phyloP scores from a whole-genome alignment of 2,329 filamentous ascomycete genomes.

The Rugonectria rugulosa region DNA sequence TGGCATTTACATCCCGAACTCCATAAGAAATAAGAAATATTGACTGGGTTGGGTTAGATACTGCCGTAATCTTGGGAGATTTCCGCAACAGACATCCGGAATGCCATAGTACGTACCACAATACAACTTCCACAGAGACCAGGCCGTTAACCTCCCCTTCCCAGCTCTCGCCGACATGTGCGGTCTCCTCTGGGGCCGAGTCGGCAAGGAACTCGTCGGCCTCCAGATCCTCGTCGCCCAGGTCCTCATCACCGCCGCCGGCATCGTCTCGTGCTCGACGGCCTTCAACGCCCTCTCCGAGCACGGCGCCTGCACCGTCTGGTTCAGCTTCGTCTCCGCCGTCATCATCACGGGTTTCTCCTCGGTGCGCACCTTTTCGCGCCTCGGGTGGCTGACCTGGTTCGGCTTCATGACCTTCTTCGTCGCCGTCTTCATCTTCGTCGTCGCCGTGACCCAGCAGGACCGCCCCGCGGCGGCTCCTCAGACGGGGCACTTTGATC shows the following conservation, averaged over 20 bases:
- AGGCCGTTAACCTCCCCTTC: background rate
- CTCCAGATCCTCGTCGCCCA: slow-evolving; percentile 36
- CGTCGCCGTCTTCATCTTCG: slow-evolving; percentile 64
- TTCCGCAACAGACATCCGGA: slow-evolving; percentile 37
- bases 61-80: slow-evolving; percentile 33
- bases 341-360: slow-evolving; percentile 35
- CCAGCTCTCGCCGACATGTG: slow-evolving; percentile 37
- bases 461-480: slow-evolving; percentile 65
- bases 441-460: slow-evolving; percentile 51
- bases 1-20: background rate
- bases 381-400: slow-evolving; percentile 60
- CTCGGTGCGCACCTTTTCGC: slow-evolving; percentile 40
- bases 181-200: slow-evolving; percentile 32
- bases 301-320: slow-evolving; percentile 37
- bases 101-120: slow-evolving; percentile 31
- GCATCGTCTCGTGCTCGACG: slow-evolving; percentile 21
- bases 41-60: slow-evolving; percentile 22
- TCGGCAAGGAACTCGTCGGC: slow-evolving; percentile 36
- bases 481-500: slow-evolving; percentile 59
- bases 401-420: slow-evolving; percentile 61
- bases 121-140: background rate
- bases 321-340: slow-evolving; percentile 37
- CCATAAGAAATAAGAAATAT: background rate
- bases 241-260: slow-evolving; percentile 32
- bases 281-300: slow-evolving; percentile 36